Base-by-base conservation (phyloP, 495 filamentous ascomycete genomes). In the Tirmania nivea region DNA sequence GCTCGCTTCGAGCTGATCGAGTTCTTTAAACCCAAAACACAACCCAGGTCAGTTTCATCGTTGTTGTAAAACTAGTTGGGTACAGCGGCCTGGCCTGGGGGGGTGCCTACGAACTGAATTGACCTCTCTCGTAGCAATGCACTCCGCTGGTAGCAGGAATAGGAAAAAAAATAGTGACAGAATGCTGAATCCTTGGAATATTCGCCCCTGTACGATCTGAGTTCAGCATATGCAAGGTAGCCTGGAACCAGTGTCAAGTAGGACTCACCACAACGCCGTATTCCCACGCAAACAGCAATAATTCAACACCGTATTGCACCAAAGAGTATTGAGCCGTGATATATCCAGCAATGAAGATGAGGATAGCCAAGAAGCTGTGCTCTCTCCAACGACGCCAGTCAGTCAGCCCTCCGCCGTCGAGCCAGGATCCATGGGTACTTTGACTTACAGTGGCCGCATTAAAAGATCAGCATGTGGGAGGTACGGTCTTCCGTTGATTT, bases 261-360 rank as follows among this genome's bases (percentile, higher is more conserved):
- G 42, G 3, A 47, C 42, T 5, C 14, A 47, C 89, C 64, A 97
- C 84, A 63, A 99, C 90, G 64, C 88, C 87, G 84, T 94, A 85
- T 67, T 93, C 84, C 88, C 86, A 94, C 59, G 92, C 90, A 67
- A 95, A 99, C 52, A 90, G 84, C 52, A 85, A 84, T 61, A 99
- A 75, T 68, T 96, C 88, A 79, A 94, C 89, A 53, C 94, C 75
- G 58, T 86, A 81, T 54, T 86, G 94, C 58, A 95, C 87, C 52
- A 99, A 79, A 68, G 95, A 88, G 86, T 87, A 96, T 72, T 92
- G 81, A 62, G 90, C 90, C 69, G 92, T 95, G 66, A 86, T 95
- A 74, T 99, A 99, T 69, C 90, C 90, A 69, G 90, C 89, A 73
- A 96, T 79, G 71, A 99, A 99, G 74, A 99, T 56, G 53, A 62